phyloP scores from a whole-genome alignment of 148 eudicot species.

The Polygonum aviculare region DNA sequence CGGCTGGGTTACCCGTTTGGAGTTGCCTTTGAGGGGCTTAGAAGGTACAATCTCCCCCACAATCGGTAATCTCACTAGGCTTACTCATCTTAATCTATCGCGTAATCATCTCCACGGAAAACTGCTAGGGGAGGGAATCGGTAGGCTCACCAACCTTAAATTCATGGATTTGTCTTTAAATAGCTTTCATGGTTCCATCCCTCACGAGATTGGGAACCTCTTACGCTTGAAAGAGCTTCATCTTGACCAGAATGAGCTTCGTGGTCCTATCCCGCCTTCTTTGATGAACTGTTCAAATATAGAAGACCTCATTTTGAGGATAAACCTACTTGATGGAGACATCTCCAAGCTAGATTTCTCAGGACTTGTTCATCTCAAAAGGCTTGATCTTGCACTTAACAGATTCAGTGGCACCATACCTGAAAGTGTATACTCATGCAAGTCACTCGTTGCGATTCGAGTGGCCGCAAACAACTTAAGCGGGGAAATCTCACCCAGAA shows the following conservation, averaged over 20 bases:
- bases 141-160: neutral
- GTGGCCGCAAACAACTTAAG: slow-evolving; percentile 40
- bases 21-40: slow-evolving; percentile 47
- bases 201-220: slow-evolving; percentile 46
- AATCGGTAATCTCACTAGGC: slow-evolving; percentile 36
- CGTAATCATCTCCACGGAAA: neutral
- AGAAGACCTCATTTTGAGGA: slow-evolving; percentile 46
- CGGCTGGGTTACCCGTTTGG: slow-evolving; percentile 34
- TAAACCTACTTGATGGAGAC: slow-evolving; percentile 52
- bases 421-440: slow-evolving; percentile 54
- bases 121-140: neutral
- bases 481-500: too few relatives aligned
- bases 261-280: slow-evolving; percentile 55
- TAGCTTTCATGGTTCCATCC: slow-evolving; percentile 39
- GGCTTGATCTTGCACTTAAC: slow-evolving; percentile 68
- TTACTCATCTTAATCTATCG: slow-evolving; percentile 56
- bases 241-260: slow-evolving; percentile 54
- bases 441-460: slow-evolving; percentile 57
- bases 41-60: slow-evolving; percentile 36
- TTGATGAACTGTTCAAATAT: slow-evolving; percentile 51
- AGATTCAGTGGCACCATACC: slow-evolving; percentile 55
- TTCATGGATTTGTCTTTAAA: neutral
- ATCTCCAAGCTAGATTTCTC: slow-evolving; percentile 70
- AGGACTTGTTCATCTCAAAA: slow-evolving; percentile 14
- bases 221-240: slow-evolving; percentile 42